A percentile compares a stretch with the other conserved stretches of the same genome.
These are phyloP conservation scores for Penicillium turbatum DNA, from an alignment of 495 filamentous ascomycete genomes.

Conservation along the genomic window DNA sequence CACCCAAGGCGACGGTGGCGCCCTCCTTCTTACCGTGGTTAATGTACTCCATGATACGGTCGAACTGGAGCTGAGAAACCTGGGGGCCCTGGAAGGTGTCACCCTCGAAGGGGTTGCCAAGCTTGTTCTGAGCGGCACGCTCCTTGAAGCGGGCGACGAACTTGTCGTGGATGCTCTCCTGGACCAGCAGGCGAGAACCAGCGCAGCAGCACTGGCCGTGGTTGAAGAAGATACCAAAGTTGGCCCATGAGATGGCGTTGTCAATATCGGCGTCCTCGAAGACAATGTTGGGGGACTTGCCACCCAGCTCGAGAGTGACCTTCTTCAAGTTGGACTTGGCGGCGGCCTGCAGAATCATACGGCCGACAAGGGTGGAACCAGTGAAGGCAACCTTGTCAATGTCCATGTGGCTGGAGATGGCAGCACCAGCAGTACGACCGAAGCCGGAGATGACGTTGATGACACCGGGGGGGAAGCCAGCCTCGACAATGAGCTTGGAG, in stretches of 20 bases:
- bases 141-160: conserved; percentile 86
- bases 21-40: conserved; percentile 81
- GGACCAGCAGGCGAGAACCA: conserved; percentile 91
- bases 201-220: conserved; percentile 99
- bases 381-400: conserved; percentile 99
- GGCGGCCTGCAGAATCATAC: conserved; percentile 92
- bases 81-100: conserved; percentile 98
- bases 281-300: conserved; percentile 97
- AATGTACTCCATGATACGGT: conserved; percentile 98
- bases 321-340: conserved; percentile 96
- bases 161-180: conserved; percentile 94
- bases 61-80: conserved; percentile 90
- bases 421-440: conserved; percentile 85
- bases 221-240: conserved; percentile 99
- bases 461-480: conserved; percentile 94
- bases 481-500: conserved; percentile 78
- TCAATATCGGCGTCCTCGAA: conserved; percentile 96
- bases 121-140: conserved; percentile 73
- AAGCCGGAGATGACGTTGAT: conserved; percentile 94
- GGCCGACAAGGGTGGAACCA: conserved; percentile 86
- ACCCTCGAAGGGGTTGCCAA: conserved; percentile 84
- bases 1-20: conserved; percentile 79
- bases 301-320: conserved; percentile 96
- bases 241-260: conserved; percentile 94
- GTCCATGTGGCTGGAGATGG: conserved; percentile 92